phyloP scores from a whole-genome alignment of 768 basidiomycete species.

The Tricholoma furcatifolium region DNA sequence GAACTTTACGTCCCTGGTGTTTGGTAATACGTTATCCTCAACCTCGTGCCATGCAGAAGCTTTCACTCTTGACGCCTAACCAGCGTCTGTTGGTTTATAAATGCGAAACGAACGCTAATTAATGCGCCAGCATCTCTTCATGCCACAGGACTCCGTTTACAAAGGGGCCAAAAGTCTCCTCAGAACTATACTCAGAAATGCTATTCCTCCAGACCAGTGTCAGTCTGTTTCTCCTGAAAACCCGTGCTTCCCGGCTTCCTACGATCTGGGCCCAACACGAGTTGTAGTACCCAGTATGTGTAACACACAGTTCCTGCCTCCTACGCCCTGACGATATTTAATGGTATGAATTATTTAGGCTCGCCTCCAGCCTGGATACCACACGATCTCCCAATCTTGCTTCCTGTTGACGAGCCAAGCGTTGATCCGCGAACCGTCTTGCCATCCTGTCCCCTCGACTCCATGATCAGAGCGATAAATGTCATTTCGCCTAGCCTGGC shows the following conservation, averaged over 20 bases:
- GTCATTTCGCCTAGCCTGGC: constrained; percentile 12
- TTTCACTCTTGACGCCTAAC: neutral
- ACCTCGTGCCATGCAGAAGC: too few relatives aligned
- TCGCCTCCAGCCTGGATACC: constrained; percentile 17
- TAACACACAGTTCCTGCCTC: neutral
- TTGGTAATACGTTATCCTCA: too few relatives aligned
- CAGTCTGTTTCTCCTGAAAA: constrained; percentile 12
- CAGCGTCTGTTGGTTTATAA: neutral
- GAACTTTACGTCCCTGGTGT: too few relatives aligned
- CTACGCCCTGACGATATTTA: neutral
- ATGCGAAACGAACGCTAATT: neutral
- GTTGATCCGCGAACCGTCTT: constrained; percentile 14
- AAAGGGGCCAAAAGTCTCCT: constrained; percentile 9
- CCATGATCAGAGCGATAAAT: constrained; percentile 12
- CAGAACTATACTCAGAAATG: constrained; percentile 1
- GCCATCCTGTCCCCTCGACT: constrained; percentile 14
- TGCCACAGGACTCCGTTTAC: constrained; percentile 13
- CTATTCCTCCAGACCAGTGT: neutral
- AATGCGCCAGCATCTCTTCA: neutral
- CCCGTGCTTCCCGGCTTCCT: constrained; percentile 11
- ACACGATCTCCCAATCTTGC: constrained; percentile 12
- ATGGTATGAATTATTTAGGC: constrained; percentile 1
- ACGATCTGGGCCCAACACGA: constrained; percentile 13
- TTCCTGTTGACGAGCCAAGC: constrained; percentile 10
- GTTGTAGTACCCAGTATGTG: constrained; percentile 14